Base-by-base conservation (phyloP, 2,329 filamentous ascomycete species). In the Sphaerulina vaccinii region DNA sequence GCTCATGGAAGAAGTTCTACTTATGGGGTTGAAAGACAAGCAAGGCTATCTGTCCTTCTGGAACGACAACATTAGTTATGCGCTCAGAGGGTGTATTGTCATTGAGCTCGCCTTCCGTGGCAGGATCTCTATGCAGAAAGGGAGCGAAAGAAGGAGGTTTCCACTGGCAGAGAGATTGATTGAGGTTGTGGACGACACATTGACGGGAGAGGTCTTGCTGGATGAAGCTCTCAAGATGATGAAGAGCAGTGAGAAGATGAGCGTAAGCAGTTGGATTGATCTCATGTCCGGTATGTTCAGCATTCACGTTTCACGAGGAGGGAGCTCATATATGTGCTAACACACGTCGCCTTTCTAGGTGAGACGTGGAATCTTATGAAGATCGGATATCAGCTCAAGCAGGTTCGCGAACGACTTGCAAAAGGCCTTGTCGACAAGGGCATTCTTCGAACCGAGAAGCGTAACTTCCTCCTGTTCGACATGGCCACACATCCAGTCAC, bases 331-430 rank as follows among this genome's bases (percentile, higher is more conserved):
- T n/a, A n/a, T n/a, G n/a, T n/a, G n/a, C n/a, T n/a, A n/a, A n/a
- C n/a, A n/a, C n/a, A n/a, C n/a, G n/a, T n/a, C n/a, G n/a, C n/a
- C n/a, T n/a, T n/a, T n/a, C n/a, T n/a, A 97, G 92, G 93, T 70
- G 93, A 99, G 75, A 99, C 93, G 49, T 99, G 93, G 93, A 99
- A 99, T 71, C 78, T 99, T 60, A 97, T 99, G 93, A 99, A 99
- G 79, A 99, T 99, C 65, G 93, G 93, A 70, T 99, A 99, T 74
- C 93, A 99, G 78, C 82, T 99, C 64, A 99, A 99, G 78, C 93
- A 99, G 80, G 93, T 99, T 53, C 90, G 93, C 69, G 93, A 99
- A 77, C 88, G 93, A 52, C 82, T 99, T 51, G 92, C 91, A 67
- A 99, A 99, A 75, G 93, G 93, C 27, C 83, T 99, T 39, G 93